Evolutionary conservation across 805 yeast genomes (phyloP), one percentile per base, ranked within the genome.

Genomic region (Saccharomyces mikatae): DNA sequence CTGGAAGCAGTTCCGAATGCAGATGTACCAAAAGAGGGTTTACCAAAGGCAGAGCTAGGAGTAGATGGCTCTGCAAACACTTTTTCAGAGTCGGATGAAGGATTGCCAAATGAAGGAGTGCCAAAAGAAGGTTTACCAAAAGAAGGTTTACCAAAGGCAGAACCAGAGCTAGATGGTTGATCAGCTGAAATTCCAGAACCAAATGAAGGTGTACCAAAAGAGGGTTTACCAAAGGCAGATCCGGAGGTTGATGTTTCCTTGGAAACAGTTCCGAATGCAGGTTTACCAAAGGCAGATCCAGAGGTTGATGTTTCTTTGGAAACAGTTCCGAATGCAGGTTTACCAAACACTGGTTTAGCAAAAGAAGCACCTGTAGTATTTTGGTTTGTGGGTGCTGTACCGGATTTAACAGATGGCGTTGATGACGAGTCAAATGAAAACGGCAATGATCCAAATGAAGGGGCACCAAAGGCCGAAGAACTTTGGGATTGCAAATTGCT

Each of bases 1-100:
- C 28, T 41, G 28, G 36, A 31, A 5, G 17, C 17, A 31, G 36
- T 31, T 31, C 41, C 41, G 14, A 22, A 30, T n/a, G 51, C 48
- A 44, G 55, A 62, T 14, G 67, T 51, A 11, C 70, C 71, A 49
- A 65, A 65, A 1, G 64, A 48, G 6, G 70, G 55, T 22, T 58
- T 54, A 51, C 69, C 65, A 55, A 58, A 58, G 30, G 62, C 51
- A 24, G 59, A 32, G 53, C 52, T 29, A 48, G 52, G 29, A 6
- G 44, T 17, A 17, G 44, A 17, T 17, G 44, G 24, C 24, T n/a
- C 44, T 17, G 22, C 17, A 26, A 32, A 24, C 2, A 51, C 30
- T 14, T 47, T 14, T 17, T 48, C 56, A 41, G 30, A 26, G 2
- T 29, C 47, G 21, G 8, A 22, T 2, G 50, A n/a, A 31, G 32